Base-by-base conservation (phyloP, 2,329 filamentous ascomycete genomes). In the Pseudogymnoascus sp. region DNA sequence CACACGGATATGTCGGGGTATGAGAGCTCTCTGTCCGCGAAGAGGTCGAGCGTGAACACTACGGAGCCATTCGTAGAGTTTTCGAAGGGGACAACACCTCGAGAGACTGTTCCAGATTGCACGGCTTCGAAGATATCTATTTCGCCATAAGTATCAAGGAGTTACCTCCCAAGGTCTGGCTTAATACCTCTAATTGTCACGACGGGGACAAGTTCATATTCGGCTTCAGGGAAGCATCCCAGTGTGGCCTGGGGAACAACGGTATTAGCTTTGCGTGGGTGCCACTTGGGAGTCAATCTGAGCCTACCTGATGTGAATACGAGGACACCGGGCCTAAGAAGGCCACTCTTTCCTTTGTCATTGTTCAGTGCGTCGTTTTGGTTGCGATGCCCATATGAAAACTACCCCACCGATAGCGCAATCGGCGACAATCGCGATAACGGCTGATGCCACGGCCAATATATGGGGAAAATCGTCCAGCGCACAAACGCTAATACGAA, bases 1-100 rank as follows among this genome's bases (percentile, higher is more conserved):
- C 88, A 90, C 42, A 97, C 89, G 59, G 82, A 80, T 53, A 97
- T 82, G 72, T 90, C 85, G 10, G 81, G 80, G 72, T 89, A 91
- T 46, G 77, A 76, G 44, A 75, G 76, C 40, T 84, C 78, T 26
- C 89, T 81, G 76, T 96, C 91, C 68, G 91, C 91, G 65, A 99
- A 85, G 67, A 93, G 85, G 76, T 97, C 93, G 23, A 97, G 83
- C 0, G 93, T 96, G 75, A 91, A 90, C 63, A 95, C 86, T 60
- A 99, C 95, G 62, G 89, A 88, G 71, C 95, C 95, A 75, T 97
- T 96, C 73, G 91, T 93, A 42, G 90, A 96, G 79, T 99, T 99
- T 74, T 97, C 93, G 76, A 96, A 93, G 6, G 95, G 95, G 1
- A 97, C 89, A 33, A 97, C 89, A 68, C 93, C 95, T 63, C 87